Evolutionary conservation across 2,329 filamentous ascomycete genomes (phyloP).

Genomic region (Harringtonia lauricola): DNA sequence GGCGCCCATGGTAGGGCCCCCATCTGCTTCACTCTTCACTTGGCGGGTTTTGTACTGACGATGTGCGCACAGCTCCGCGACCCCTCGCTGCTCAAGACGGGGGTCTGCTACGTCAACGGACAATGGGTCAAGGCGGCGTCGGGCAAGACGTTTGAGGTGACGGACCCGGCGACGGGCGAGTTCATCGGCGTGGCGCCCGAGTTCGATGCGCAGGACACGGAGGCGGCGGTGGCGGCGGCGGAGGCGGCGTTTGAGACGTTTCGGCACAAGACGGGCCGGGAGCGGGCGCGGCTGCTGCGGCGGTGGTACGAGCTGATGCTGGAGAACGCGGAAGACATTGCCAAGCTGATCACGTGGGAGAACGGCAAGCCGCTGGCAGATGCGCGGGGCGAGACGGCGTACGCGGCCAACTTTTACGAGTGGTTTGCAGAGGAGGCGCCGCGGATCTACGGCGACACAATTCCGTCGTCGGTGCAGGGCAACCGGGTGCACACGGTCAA

Average conservation of each 20-base stretch:
- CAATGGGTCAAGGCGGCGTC: slow-evolving; percentile 81
- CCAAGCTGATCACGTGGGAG: slow-evolving; percentile 77
- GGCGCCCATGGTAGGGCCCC: slow-evolving; percentile 28
- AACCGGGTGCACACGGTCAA: slow-evolving; percentile 71
- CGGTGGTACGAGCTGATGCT: slow-evolving; percentile 75
- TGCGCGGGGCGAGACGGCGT: slow-evolving; percentile 59
- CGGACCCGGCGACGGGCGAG: slow-evolving; percentile 74
- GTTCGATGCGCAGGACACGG: slow-evolving; percentile 66
- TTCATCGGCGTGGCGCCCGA: slow-evolving; percentile 78
- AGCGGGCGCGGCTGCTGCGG: slow-evolving; percentile 62
- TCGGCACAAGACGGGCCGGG: slow-evolving; percentile 59
- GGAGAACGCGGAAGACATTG: slow-evolving; percentile 69
- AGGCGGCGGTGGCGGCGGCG: slow-evolving; percentile 76
- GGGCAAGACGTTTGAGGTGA: slow-evolving; percentile 82
- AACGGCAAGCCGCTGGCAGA: slow-evolving; percentile 78
- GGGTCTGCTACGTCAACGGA: slow-evolving; percentile 79
- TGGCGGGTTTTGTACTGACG: not conserved
- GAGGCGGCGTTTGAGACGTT: slow-evolving; percentile 63
- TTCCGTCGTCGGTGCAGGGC: slow-evolving; percentile 55
- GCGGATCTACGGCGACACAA: slow-evolving; percentile 62
- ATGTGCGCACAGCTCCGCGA: slow-evolving; percentile 61
- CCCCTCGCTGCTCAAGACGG: slow-evolving; percentile 70
- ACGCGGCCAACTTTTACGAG: slow-evolving; percentile 66
- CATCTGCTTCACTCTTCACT: too few species aligned
- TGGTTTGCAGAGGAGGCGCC: slow-evolving; percentile 78